Conservation (phyloP, 352 stramenopile genomes). For the Phytopythium litorale region DNA sequence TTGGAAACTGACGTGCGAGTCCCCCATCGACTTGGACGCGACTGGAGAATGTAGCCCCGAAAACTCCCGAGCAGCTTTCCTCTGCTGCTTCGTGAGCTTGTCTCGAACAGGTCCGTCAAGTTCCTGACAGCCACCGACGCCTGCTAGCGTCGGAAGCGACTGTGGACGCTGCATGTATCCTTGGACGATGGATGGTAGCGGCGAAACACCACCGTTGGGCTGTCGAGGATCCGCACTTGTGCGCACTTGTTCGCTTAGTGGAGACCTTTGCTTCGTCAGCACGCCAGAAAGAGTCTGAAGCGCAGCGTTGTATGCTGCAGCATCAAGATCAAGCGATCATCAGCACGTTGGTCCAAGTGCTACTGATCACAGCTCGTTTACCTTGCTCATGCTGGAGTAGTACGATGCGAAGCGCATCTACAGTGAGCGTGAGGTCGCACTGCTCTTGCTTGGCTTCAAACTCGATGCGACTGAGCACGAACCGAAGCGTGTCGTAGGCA, state of each 20-base stretch:
- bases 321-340: background rate
- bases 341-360: background rate
- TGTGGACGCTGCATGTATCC: background rate
- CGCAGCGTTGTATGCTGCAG: background rate
- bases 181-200: background rate
- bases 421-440: constrained; percentile 34
- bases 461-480: constrained; percentile 46
- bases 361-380: background rate
- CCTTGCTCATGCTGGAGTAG: constrained; percentile 22
- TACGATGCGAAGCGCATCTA: constrained; percentile 22
- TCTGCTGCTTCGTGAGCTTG: constrained; percentile 22
- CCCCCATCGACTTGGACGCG: constrained; percentile 22
- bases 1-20: constrained; percentile 1
- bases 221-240: background rate
- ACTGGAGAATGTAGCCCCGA: constrained; percentile 25
- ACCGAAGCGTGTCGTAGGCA: constrained; percentile 46
- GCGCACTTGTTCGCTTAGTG: background rate
- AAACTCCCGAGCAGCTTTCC: constrained; percentile 27
- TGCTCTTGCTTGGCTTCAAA: constrained; percentile 38
- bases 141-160: background rate
- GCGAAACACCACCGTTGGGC: background rate
- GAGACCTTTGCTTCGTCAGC: background rate
- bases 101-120: background rate
- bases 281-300: background rate
- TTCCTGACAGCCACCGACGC: background rate